Conservation (phyloP, 176 grass and related monocot species). For the Saccharum spontaneum region DNA sequence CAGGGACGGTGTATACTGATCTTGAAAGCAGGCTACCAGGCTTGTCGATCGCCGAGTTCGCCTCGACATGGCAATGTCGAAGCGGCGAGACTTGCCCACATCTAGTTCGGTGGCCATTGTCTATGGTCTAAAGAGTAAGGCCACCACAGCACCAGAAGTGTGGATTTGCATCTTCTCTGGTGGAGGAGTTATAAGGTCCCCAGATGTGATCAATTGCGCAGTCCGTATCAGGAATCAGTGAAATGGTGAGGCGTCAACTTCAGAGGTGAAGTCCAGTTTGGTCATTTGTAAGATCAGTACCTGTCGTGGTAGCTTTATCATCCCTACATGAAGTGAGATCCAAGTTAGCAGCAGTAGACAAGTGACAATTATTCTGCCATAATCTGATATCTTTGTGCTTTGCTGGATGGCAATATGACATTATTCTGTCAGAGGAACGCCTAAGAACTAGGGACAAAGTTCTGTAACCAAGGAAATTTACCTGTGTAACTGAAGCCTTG, state of each 20-base stretch:
- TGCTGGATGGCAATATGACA: slow-evolving; percentile 4
- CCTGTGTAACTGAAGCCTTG: slow-evolving; percentile 25
- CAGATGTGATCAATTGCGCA: slow-evolving; percentile 33
- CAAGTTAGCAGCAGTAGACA: slow-evolving; percentile 44
- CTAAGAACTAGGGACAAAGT: slow-evolving; percentile 23
- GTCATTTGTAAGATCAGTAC: slow-evolving; percentile 55
- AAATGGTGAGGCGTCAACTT: slow-evolving; percentile 57
- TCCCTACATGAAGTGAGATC: slow-evolving; percentile 63
- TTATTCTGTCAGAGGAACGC: slow-evolving; percentile 17
- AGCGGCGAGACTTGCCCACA: slow-evolving; percentile 59
- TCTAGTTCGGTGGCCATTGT: slow-evolving; percentile 68
- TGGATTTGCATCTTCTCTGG: slow-evolving; percentile 26
- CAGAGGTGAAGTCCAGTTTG: slow-evolving; percentile 46
- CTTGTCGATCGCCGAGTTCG: slow-evolving; percentile 63
- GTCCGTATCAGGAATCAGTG: slow-evolving; percentile 42
- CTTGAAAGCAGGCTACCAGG: slow-evolving; percentile 31
- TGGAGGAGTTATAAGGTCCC: slow-evolving; percentile 45
- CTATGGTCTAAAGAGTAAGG: slow-evolving; percentile 37
- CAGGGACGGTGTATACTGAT: slow-evolving; percentile 27
- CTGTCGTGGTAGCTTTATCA: slow-evolving; percentile 38
- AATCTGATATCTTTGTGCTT: slow-evolving; percentile 26
- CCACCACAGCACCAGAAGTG: slow-evolving; percentile 24
- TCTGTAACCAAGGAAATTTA: slow-evolving; percentile 19
- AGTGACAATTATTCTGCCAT: slow-evolving; percentile 45
- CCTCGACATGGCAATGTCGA: slow-evolving; percentile 80